phyloP scores from a whole-genome alignment of 331 rosid genomes.

The Quercus tomentella region DNA sequence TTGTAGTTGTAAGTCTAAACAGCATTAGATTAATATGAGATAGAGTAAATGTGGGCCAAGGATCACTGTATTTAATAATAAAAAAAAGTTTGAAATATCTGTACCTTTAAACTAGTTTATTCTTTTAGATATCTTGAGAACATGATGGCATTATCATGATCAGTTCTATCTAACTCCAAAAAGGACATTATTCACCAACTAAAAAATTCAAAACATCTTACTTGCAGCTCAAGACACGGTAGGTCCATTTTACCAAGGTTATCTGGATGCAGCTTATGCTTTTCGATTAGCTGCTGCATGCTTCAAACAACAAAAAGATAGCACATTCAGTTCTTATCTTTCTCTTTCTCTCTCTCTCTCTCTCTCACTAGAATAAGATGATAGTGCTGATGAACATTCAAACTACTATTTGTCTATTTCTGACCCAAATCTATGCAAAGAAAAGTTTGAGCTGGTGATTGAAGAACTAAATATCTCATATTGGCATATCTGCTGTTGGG shows the following conservation, averaged over 20 bases:
- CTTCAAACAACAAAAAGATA: constrained; percentile 13
- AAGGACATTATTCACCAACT: neutral
- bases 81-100: too few relatives aligned
- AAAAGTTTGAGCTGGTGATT: neutral
- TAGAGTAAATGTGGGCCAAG: too few relatives aligned
- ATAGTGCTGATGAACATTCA: neutral
- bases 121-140: too few relatives aligned
- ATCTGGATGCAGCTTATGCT: constrained; percentile 9
- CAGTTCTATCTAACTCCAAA: too few relatives aligned
- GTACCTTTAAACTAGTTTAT: too few relatives aligned
- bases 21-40: too few relatives aligned
- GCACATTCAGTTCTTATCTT: neutral
- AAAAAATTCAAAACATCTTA: neutral
- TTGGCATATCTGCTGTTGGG: neutral
- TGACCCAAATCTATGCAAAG: neutral
- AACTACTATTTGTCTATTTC: neutral
- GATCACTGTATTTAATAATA: too few relatives aligned
- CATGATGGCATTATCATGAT: too few relatives aligned
- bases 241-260: neutral
- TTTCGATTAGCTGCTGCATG: constrained; percentile 27
- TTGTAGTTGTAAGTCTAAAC: too few relatives aligned
- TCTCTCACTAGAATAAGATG: neutral
- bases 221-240: constrained; percentile 21
- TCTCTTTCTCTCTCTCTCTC: too few relatives aligned
- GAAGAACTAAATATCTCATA: neutral